Conservation (phyloP, 2,329 filamentous ascomycete species). For the Stenocarpella maydis region DNA sequence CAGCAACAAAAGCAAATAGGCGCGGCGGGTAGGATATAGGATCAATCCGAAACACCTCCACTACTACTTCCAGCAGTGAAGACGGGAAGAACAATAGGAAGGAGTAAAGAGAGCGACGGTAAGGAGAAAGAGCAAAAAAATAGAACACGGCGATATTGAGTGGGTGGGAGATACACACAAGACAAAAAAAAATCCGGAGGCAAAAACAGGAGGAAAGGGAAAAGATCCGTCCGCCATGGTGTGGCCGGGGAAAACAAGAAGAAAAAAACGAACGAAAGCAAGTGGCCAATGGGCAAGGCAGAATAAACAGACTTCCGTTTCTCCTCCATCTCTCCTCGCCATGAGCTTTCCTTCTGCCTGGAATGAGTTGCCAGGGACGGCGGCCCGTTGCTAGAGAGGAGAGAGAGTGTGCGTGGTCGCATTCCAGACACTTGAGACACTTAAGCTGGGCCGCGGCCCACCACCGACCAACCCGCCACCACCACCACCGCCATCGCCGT, state of each 20-base stretch:
- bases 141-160: not conserved
- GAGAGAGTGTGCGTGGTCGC: conserved; percentile 20
- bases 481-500: not conserved
- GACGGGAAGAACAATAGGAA: not conserved
- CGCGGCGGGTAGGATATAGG: not conserved
- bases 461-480: not conserved
- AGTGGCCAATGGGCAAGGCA: too few species aligned
- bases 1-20: not conserved
- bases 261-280: not conserved
- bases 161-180: not conserved
- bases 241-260: not conserved
- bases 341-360: conserved; percentile 27
- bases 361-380: conserved; percentile 27
- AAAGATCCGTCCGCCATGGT: conserved; percentile 3
- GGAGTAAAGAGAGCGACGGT: not conserved
- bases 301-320: not conserved
- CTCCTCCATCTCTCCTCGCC: conserved; percentile 18
- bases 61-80: not conserved
- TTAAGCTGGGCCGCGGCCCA: not conserved
- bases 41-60: not conserved
- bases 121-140: too few species aligned
- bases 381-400: conserved; percentile 31
- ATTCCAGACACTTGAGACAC: conserved; percentile 30
- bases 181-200: not conserved
- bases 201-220: not conserved